Evolutionary conservation across 208 protist genomes (phyloP).

Genomic region (Crithidia thermophila): DNA sequence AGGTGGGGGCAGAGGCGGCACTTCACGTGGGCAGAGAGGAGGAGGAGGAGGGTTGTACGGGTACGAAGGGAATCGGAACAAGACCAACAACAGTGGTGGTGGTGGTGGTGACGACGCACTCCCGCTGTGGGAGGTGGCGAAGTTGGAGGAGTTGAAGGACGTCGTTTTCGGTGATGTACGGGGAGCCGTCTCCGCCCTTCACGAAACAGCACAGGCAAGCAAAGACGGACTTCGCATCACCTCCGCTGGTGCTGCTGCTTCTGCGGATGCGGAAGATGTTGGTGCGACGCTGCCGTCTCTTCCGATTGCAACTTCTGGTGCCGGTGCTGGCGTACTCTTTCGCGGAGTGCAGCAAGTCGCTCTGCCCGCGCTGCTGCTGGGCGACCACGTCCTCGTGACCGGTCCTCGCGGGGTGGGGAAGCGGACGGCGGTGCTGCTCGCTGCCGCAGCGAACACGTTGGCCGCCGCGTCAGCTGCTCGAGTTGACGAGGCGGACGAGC

Average conservation of each 20-base stretch:
- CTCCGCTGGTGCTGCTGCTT: neutral
- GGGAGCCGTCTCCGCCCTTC: neutral
- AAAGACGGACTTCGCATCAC: no score
- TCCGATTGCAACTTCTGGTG: neutral
- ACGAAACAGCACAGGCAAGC: neutral
- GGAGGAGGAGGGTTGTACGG: neutral
- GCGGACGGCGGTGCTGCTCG: slow-evolving; percentile 51
- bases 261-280: neutral
- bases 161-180: slow-evolving; percentile 18
- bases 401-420: slow-evolving; percentile 66
- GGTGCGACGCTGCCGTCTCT: neutral
- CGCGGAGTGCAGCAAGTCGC: slow-evolving; percentile 61
- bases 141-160: slow-evolving; percentile 24
- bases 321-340: slow-evolving; percentile 30
- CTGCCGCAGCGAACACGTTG: slow-evolving; percentile 32
- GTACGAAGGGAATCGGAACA: no score
- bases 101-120: no score
- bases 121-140: slow-evolving; percentile 23
- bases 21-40: neutral
- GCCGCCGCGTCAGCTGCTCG: neutral
- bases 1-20: slow-evolving; percentile 7
- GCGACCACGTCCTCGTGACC: slow-evolving; percentile 64
- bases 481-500: slow-evolving; percentile 6
- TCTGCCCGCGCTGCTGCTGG: slow-evolving; percentile 62
- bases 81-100: neutral